These are phyloP conservation scores for Thraustochytrium sp. DNA, from an alignment of 352 stramenopile species.

Conservation along the genomic window DNA sequence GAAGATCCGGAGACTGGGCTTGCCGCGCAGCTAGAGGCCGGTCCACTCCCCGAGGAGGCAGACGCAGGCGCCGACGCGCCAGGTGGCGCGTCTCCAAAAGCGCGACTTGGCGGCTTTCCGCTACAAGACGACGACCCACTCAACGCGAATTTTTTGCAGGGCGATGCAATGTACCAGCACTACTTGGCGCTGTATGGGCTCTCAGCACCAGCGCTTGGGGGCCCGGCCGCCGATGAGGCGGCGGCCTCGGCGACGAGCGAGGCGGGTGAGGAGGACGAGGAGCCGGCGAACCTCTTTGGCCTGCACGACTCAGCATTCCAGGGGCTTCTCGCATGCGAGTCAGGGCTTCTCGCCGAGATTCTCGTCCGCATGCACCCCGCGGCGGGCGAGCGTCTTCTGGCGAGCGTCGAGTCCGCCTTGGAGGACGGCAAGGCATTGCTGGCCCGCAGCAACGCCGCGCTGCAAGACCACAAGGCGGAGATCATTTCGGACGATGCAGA, in stretches of 20 bases:
- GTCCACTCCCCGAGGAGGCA: not conserved
- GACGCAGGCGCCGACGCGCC: not conserved
- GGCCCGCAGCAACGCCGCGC: not conserved
- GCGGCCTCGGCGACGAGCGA: not conserved
- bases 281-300: not conserved
- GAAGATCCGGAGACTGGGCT: no score
- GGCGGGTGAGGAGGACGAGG: not conserved
- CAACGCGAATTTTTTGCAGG: slow-evolving; percentile 18
- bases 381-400: not conserved
- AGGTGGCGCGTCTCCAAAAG: no score
- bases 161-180: not conserved
- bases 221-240: no score
- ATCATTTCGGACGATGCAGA: not conserved
- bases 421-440: not conserved
- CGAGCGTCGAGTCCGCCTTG: not conserved
- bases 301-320: not conserved
- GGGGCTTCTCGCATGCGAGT: not conserved
- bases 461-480: not conserved
- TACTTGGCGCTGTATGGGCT: slow-evolving; percentile 3
- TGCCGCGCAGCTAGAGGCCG: no score
- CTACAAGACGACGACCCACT: slow-evolving; percentile 25
- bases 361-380: not conserved
- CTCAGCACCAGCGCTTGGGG: not conserved
- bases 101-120: not conserved
- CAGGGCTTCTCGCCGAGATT: not conserved